Evolutionary conservation across 257 asterid genomes (phyloP).

Genomic region (Verbena officinalis): DNA sequence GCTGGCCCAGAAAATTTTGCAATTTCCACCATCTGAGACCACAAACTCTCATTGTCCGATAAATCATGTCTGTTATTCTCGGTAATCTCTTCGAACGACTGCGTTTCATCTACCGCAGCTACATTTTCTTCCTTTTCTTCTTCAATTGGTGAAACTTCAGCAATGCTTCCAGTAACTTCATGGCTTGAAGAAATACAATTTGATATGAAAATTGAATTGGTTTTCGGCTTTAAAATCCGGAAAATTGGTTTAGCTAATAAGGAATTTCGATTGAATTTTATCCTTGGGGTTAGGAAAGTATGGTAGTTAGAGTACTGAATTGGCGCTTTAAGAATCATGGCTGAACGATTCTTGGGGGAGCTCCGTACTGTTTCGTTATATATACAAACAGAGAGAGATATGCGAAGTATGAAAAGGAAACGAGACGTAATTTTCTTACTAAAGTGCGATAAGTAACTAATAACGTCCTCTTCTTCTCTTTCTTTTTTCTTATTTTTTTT

Average conservation of each 20-base stretch:
- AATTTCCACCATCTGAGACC: slow-evolving; percentile 78
- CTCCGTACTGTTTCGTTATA: neutral
- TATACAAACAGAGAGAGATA: slow-evolving; percentile 2
- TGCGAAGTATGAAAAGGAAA: slow-evolving; percentile 11
- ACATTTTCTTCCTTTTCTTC: slow-evolving; percentile 34
- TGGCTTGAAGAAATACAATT: slow-evolving; percentile 51
- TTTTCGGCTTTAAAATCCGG: slow-evolving; percentile 25
- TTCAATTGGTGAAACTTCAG: slow-evolving; percentile 33
- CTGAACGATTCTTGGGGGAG: slow-evolving; percentile 14
- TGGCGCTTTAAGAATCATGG: slow-evolving; percentile 54
- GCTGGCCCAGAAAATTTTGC: slow-evolving; percentile 98
- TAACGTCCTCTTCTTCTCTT: too few relatives aligned
- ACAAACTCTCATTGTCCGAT: slow-evolving; percentile 57
- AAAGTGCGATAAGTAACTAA: too few relatives aligned
- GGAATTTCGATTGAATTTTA: slow-evolving; percentile 26
- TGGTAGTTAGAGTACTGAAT: slow-evolving; percentile 34
- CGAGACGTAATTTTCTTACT: too few relatives aligned
- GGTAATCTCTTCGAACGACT: slow-evolving; percentile 21
- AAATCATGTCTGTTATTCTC: slow-evolving; percentile 40
- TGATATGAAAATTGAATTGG: slow-evolving; percentile 23
- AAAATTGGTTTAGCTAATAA: slow-evolving; percentile 1
- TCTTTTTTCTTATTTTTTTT: too few relatives aligned
- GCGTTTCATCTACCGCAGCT: slow-evolving; percentile 40
- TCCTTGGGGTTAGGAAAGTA: slow-evolving; percentile 16
- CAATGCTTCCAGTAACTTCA: slow-evolving; percentile 39